Conservation (phyloP, 2,329 filamentous ascomycete species). For the Ophiobolus disseminans region DNA sequence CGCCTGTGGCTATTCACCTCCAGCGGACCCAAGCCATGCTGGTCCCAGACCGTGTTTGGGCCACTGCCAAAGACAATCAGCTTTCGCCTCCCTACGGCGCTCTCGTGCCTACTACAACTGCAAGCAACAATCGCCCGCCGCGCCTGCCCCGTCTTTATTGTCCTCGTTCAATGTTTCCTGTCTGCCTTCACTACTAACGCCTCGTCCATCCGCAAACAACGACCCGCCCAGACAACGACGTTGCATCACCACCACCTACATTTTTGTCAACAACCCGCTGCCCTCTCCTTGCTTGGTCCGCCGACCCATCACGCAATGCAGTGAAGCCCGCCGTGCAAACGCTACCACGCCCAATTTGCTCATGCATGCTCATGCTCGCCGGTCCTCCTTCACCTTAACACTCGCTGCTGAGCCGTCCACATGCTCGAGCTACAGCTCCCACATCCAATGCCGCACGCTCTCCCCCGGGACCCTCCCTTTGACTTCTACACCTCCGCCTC, state of each 20-base stretch:
- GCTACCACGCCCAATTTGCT: slow-evolving; percentile 12
- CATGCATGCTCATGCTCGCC: slow-evolving; percentile 25
- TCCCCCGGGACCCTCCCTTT: slow-evolving; percentile 44
- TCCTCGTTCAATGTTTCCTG: not conserved
- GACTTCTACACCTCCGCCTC: slow-evolving; percentile 40
- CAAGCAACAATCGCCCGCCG: not conserved
- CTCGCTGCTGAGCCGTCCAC: slow-evolving; percentile 26
- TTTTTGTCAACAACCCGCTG: slow-evolving; percentile 40
- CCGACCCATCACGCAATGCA: slow-evolving; percentile 24
- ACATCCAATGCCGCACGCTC: slow-evolving; percentile 50
- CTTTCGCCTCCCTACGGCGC: slow-evolving; percentile 2
- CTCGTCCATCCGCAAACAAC: not conserved
- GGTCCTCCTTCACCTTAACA: slow-evolving; percentile 14
- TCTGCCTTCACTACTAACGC: slow-evolving; percentile 1
- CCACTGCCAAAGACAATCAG: slow-evolving; percentile 3
- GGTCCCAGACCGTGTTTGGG: slow-evolving; percentile 4
- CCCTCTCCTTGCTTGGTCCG: slow-evolving; percentile 43
- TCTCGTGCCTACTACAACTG: not conserved
- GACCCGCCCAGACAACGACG: slow-evolving; percentile 31
- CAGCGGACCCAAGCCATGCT: slow-evolving; percentile 21
- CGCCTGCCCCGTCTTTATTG: not conserved
- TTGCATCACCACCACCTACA: slow-evolving; percentile 32
- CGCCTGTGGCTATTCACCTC: slow-evolving; percentile 20
- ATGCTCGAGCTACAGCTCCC: slow-evolving; percentile 53
- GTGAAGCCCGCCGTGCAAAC: slow-evolving; percentile 29